Conservation (phyloP, 2,329 filamentous ascomycete genomes). For the Penicillium sp. region DNA sequence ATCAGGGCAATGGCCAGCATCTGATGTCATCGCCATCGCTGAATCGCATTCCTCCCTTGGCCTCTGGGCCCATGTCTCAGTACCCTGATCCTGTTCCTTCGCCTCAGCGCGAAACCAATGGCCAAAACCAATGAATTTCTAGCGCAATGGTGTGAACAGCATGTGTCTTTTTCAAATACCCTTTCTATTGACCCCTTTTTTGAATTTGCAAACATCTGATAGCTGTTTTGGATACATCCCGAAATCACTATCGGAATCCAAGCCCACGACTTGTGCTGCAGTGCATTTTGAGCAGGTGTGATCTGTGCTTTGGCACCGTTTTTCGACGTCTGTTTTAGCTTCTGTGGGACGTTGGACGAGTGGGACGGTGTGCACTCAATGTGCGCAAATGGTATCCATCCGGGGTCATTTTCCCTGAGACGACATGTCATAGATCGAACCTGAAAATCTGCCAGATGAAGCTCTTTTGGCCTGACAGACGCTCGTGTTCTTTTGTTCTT, state of each 20-base stretch:
- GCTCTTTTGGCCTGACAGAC: neutral
- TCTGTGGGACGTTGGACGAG: neutral
- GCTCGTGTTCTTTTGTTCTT: neutral
- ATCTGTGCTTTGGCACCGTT: neutral
- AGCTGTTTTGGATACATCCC: neutral
- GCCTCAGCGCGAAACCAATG: conserved; percentile 15
- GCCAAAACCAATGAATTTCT: conserved; percentile 10
- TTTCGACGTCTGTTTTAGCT: conserved; percentile 14
- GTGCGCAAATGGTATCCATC: conserved; percentile 13
- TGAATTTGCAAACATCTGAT: neutral
- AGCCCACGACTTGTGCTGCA: neutral
- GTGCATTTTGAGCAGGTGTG: neutral
- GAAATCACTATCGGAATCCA: neutral
- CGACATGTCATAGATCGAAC: neutral
- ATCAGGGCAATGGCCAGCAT: conserved; percentile 26
- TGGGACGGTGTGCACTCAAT: conserved; percentile 1
- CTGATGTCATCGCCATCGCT: conserved; percentile 37
- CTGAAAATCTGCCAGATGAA: neutral
- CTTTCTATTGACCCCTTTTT: neutral
- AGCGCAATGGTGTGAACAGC: neutral
- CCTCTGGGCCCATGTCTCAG: conserved; percentile 27
- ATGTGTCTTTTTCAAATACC: neutral
- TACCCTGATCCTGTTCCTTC: conserved; percentile 27
- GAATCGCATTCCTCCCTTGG: conserved; percentile 34
- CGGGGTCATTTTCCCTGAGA: conserved; percentile 17